These are phyloP conservation scores for Taxillus chinensis DNA, from an alignment of 164 flowering plant genomes.

Conservation along the genomic window DNA sequence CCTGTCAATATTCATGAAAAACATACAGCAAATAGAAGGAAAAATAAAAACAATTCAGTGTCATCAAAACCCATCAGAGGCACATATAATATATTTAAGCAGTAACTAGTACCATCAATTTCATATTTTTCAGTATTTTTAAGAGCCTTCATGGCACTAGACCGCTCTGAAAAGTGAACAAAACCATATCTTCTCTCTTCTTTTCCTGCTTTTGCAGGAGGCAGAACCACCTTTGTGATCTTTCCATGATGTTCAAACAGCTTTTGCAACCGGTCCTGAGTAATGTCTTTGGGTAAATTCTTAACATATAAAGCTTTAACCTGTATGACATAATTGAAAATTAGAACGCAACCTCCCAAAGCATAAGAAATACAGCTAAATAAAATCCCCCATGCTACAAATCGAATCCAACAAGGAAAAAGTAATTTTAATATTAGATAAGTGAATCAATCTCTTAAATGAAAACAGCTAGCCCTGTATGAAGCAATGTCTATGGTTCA, in stretches of 20 bases:
- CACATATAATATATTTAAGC: neutral
- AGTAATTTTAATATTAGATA: neutral
- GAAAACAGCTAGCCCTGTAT: too few relatives aligned
- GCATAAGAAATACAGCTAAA: neutral
- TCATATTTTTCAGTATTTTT: constrained; percentile 72
- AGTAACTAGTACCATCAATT: constrained; percentile 43
- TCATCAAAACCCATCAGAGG: neutral
- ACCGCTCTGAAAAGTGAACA: constrained; percentile 78
- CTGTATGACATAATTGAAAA: constrained; percentile 21
- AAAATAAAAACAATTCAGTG: too few relatives aligned
- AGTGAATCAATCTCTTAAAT: too few relatives aligned
- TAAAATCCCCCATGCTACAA: too few relatives aligned
- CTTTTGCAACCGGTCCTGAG: constrained; percentile 53
- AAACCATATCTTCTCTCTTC: constrained; percentile 71
- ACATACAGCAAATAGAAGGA: neutral
- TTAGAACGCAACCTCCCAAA: neutral
- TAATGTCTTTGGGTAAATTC: constrained; percentile 61
- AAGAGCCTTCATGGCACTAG: constrained; percentile 74
- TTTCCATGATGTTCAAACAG: constrained; percentile 75
- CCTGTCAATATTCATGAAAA: constrained; percentile 30
- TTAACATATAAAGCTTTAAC: constrained; percentile 86
- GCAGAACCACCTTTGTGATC: constrained; percentile 74
- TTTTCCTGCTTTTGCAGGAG: constrained; percentile 72
- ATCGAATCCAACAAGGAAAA: neutral
- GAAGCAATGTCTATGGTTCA: too few relatives aligned